phyloP scores from a whole-genome alignment of 768 basidiomycete genomes.

The Rhodotorula diobovata region DNA sequence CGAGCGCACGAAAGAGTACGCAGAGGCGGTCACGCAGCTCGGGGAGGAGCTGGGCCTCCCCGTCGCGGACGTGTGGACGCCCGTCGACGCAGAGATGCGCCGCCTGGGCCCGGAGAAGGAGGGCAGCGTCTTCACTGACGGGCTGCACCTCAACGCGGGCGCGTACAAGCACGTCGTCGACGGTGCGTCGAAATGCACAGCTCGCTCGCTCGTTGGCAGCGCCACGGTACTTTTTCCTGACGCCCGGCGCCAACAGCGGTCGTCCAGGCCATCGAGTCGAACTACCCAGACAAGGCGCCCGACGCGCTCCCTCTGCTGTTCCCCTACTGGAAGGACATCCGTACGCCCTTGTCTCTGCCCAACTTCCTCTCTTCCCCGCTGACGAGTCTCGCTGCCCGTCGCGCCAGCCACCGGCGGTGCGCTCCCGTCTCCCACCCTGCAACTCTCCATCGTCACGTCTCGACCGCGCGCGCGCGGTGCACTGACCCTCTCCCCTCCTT shows the following conservation, averaged over 20 bases:
- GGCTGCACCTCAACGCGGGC: constrained; percentile 23
- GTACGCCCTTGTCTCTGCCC: background rate
- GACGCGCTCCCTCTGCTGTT: constrained; percentile 22
- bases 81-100: constrained; percentile 1
- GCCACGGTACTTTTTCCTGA: background rate
- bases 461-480: background rate
- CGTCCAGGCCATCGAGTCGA: constrained; percentile 1
- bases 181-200: constrained; percentile 9
- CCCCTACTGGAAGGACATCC: constrained; percentile 30
- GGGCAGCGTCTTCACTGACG: constrained; percentile 16
- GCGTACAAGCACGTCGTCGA: constrained; percentile 22
- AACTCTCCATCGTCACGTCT: background rate
- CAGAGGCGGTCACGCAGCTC: constrained; percentile 14
- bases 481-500: background rate
- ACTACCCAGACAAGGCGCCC: constrained; percentile 26
- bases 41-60: constrained; percentile 3
- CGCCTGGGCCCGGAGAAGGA: constrained; percentile 2
- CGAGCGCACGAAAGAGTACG: constrained; percentile 25
- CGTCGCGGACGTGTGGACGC: constrained; percentile 16
- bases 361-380: background rate
- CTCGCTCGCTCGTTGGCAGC: too few species aligned
- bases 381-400: background rate
- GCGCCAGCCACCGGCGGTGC: background rate
- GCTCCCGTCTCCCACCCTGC: background rate
- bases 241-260: constrained; percentile 2